phyloP scores from a whole-genome alignment of 2,329 filamentous ascomycete species.

The Tolypocladium sp. region DNA sequence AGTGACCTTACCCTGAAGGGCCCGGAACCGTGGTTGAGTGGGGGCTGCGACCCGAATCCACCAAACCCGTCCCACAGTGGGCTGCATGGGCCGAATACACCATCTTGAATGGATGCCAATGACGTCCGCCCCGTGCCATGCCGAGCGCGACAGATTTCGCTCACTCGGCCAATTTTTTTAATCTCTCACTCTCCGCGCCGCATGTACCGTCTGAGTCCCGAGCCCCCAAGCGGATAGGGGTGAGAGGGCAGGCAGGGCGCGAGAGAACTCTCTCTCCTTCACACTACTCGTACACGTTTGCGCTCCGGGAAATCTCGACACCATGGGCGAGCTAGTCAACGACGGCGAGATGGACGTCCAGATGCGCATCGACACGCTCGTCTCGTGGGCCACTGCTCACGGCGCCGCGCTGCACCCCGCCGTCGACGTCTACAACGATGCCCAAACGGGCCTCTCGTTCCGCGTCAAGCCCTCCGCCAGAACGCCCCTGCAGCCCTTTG shows the following conservation, averaged over 20 bases:
- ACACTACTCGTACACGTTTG: background rate
- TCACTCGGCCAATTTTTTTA: background rate
- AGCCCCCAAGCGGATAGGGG: background rate
- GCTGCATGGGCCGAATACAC: background rate
- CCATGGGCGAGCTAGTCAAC: background rate
- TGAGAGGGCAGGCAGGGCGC: background rate
- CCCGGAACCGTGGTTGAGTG: background rate
- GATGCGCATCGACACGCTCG: constrained; percentile 22
- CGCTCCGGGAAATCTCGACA: background rate
- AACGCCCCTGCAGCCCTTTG: constrained; percentile 21
- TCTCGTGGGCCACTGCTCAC: constrained; percentile 37
- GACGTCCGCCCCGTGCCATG: background rate
- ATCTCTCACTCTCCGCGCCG: background rate
- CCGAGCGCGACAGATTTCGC: background rate
- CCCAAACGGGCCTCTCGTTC: constrained; percentile 44
- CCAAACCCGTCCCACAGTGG: background rate
- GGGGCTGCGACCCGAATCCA: background rate
- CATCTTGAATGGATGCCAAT: background rate
- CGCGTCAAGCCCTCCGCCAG: constrained; percentile 29
- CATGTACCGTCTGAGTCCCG: background rate
- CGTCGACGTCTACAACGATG: constrained; percentile 43
- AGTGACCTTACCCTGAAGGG: background rate
- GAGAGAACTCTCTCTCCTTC: background rate
- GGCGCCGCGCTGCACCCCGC: constrained; percentile 39
- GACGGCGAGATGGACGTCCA: background rate